Percentiles rank a stretch among this genome's conserved stretches.
Conservation (phyloP, 2,329 filamentous ascomycete species). For the Juglanconis juglandina region DNA sequence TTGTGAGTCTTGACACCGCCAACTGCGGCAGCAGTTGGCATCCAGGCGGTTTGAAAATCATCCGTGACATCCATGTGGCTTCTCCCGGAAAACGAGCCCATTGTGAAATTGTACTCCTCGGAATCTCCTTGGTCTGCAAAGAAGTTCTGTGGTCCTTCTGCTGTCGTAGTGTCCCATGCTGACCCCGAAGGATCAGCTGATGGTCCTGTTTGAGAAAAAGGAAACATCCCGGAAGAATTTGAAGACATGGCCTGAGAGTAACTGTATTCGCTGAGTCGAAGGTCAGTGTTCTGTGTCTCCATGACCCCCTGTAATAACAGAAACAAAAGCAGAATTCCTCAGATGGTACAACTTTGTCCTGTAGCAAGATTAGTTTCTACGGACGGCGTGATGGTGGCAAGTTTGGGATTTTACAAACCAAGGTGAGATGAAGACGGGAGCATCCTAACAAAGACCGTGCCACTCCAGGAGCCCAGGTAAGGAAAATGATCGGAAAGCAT, state of each 20-base stretch:
- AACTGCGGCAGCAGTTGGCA: slow-evolving; percentile 32
- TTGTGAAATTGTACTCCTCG: slow-evolving; percentile 52
- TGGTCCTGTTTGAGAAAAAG: slow-evolving; percentile 59
- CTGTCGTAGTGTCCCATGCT: slow-evolving; percentile 50
- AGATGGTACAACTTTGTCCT: slow-evolving; percentile 58
- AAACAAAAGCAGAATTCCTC: slow-evolving; percentile 30
- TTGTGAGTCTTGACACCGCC: slow-evolving; percentile 34
- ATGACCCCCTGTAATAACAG: slow-evolving; percentile 33
- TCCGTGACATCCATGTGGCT: slow-evolving; percentile 45
- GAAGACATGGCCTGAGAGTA: slow-evolving; percentile 51
- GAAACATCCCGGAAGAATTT: slow-evolving; percentile 50
- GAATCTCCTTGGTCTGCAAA: slow-evolving; percentile 51
- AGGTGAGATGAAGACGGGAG: slow-evolving; percentile 21
- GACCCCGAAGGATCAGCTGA: slow-evolving; percentile 49
- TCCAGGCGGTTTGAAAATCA: slow-evolving; percentile 47
- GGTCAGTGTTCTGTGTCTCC: slow-evolving; percentile 57
- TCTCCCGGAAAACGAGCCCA: slow-evolving; percentile 53
- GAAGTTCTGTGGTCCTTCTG: slow-evolving; percentile 60
- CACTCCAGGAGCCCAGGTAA: not conserved
- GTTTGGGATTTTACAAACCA: slow-evolving; percentile 37
- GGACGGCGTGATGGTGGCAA: slow-evolving; percentile 3
- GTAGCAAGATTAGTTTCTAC: slow-evolving; percentile 33
- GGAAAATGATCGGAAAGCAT: not conserved
- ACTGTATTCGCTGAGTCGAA: slow-evolving; percentile 52
- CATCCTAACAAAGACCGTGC: slow-evolving; percentile 1